Conservation (phyloP, 345 rosid species). For the Hypericum androsaemum region DNA sequence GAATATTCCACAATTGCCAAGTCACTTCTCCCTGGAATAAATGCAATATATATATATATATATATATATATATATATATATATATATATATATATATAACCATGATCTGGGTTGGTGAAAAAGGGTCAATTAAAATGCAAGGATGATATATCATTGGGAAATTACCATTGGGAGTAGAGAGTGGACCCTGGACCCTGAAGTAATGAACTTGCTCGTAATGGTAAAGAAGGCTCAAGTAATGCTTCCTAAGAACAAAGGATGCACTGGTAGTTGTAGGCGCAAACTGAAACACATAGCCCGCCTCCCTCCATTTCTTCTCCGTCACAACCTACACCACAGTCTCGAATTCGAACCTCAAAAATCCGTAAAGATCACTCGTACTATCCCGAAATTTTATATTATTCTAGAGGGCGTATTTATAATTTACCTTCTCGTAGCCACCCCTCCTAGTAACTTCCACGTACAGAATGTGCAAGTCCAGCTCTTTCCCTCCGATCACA, state of each 20-base stretch:
- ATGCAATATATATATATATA: no score
- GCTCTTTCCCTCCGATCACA: slow-evolving; percentile 95
- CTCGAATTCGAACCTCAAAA: not conserved
- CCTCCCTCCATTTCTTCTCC: slow-evolving; percentile 99
- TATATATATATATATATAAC: not conserved
- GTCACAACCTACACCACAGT: slow-evolving; percentile 53
- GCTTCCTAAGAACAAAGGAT: slow-evolving; percentile 83
- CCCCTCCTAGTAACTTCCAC: slow-evolving; percentile 78
- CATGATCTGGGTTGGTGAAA: not conserved
- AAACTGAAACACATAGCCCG: slow-evolving; percentile 74
- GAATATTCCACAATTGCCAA: slow-evolving; percentile 55
- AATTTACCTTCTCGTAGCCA: slow-evolving; percentile 75
- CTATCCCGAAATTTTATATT: not conserved
- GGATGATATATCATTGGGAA: slow-evolving; percentile 1
- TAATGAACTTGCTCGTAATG: slow-evolving; percentile 88
- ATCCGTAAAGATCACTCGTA: not conserved
- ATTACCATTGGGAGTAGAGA: slow-evolving; percentile 44
- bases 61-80: slow-evolving; percentile 38
- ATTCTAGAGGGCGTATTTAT: not conserved
- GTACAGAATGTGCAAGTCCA: slow-evolving; percentile 82
- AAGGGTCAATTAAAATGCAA: slow-evolving; percentile 3
- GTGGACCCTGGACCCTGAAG: slow-evolving; percentile 60
- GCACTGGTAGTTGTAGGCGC: slow-evolving; percentile 94
- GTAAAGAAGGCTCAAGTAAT: slow-evolving; percentile 65
- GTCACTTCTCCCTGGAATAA: slow-evolving; percentile 35